Evolutionary conservation across 441 rosid species (phyloP).

Genomic region (Gossypium gossypioides): DNA sequence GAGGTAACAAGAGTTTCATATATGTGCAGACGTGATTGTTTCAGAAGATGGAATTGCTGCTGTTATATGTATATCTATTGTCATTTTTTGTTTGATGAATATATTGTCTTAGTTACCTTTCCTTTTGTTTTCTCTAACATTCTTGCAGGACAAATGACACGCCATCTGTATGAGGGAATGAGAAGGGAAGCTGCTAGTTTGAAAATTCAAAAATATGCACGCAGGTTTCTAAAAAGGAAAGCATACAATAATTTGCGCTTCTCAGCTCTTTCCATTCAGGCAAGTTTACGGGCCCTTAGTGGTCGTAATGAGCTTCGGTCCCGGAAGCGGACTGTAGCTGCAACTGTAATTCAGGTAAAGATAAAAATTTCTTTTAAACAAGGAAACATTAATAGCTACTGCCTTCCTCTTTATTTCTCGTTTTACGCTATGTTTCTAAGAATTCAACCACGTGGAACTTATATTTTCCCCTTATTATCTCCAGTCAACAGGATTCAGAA

Average conservation of each 20-base stretch:
- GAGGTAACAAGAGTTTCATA: conserved; percentile 47
- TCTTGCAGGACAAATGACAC: conserved; percentile 56
- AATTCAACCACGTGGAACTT: background rate
- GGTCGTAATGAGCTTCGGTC: conserved; percentile 43
- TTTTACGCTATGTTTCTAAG: background rate
- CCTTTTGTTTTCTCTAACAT: conserved; percentile 13
- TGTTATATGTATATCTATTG: background rate
- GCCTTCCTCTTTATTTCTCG: background rate
- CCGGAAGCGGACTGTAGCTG: conserved; percentile 52
- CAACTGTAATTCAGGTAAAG: conserved; percentile 65
- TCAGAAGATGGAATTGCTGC: background rate
- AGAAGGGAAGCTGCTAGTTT: conserved; percentile 67
- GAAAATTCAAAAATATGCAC: conserved; percentile 62
- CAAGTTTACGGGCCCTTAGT: conserved; percentile 63
- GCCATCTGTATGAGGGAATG: conserved; percentile 43
- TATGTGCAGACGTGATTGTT: conserved; percentile 13
- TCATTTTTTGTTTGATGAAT: background rate
- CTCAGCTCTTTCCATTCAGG: conserved; percentile 62
- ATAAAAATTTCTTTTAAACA: conserved; percentile 2
- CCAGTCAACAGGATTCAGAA: background rate
- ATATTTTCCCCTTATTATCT: background rate
- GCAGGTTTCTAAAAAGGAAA: conserved; percentile 44
- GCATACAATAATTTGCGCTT: conserved; percentile 35
- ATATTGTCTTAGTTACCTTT: background rate
- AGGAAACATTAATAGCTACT: conserved; percentile 7